These are phyloP conservation scores for Musa itinerans DNA, from an alignment of 176 grass and related monocot genomes.

Conservation along the genomic window DNA sequence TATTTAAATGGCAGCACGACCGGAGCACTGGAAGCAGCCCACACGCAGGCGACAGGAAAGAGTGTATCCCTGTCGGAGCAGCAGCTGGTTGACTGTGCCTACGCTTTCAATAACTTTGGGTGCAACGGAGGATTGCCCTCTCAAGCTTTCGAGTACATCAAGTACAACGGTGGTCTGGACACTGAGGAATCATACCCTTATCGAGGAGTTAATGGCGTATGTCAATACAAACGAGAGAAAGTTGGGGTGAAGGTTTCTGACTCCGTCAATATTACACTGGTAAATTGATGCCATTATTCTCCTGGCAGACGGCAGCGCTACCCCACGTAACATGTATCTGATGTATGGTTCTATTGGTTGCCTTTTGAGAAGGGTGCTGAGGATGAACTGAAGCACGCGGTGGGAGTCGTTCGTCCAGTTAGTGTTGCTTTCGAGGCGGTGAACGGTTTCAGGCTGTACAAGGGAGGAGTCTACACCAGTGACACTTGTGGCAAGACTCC, in stretches of 20 bases:
- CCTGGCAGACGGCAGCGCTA: too few relatives aligned
- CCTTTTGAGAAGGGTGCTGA: constrained; percentile 51
- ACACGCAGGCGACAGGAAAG: constrained; percentile 78
- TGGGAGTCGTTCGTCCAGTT: constrained; percentile 87
- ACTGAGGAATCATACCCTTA: constrained; percentile 95
- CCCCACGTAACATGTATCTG: background rate
- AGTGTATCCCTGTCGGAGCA: constrained; percentile 79
- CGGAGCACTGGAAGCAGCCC: constrained; percentile 93
- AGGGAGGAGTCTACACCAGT: constrained; percentile 76
- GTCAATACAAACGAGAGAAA: constrained; percentile 41
- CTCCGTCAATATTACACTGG: constrained; percentile 86
- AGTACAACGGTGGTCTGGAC: constrained; percentile 84
- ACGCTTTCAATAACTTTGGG: constrained; percentile 76
- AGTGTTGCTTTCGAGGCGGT: constrained; percentile 85
- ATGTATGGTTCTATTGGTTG: constrained; percentile 21
- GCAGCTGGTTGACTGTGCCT: constrained; percentile 86
- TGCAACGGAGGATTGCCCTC: constrained; percentile 86
- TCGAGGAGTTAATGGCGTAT: constrained; percentile 65
- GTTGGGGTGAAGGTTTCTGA: constrained; percentile 65
- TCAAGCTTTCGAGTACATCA: constrained; percentile 94
- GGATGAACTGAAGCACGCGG: constrained; percentile 85
- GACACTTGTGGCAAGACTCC: constrained; percentile 56
- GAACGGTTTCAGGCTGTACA: constrained; percentile 57
- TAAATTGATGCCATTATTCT: constrained; percentile 11
- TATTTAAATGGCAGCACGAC: constrained; percentile 58